Base-by-base conservation (phyloP, 345 rosid species). In the Garcia nutans region DNA sequence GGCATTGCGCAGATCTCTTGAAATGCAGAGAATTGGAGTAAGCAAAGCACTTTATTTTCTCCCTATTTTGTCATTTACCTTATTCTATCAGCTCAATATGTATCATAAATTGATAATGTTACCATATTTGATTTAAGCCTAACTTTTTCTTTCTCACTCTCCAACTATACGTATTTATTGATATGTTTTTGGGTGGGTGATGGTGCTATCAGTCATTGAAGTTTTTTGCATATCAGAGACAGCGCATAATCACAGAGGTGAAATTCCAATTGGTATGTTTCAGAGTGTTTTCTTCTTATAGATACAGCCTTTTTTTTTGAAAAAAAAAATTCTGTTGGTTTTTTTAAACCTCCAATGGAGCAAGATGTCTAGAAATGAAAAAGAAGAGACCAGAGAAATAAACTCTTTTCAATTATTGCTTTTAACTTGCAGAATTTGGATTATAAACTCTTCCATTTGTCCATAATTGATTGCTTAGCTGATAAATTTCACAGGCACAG, bases 1-100 rank as follows among this genome's bases (percentile, higher is more conserved):
- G 78, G 97, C 98, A 10, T 85, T 89, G 19, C 81, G 68, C 23
- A 86, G 91, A 84, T 93, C 98, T 58, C 80, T 93, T 82, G 86
- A 77, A 60, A 82, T 90, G 91, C 98, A 93, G 80, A 80, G 92
- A 74, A 80, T 89, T 17, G 97, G 97, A 37, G 98, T 93, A 87
- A 89, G 93, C 80, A 22, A 37, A 79, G 22, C 64, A 22, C 58
- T 61, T 61, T 3, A 0, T 9, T 26, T 55, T 44, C 50, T 70
- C 64, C 17, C 57, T 74, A 13, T 22, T 37, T 63, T 50, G 8
- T 74, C 41, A 33, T 7, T 58, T 52, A 0, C 37, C 55, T 70
- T 37, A 37, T 71, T 71, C 68, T 59, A 33, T 31, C 42, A 61
- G 65, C 10, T 61, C 52, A n/a, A 47, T 60, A 20, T 20, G 62